Percentiles rank a stretch among this genome's conserved stretches.
Evolutionary conservation across 345 rosid genomes (phyloP).

Genomic region (Jatropha curcas): DNA sequence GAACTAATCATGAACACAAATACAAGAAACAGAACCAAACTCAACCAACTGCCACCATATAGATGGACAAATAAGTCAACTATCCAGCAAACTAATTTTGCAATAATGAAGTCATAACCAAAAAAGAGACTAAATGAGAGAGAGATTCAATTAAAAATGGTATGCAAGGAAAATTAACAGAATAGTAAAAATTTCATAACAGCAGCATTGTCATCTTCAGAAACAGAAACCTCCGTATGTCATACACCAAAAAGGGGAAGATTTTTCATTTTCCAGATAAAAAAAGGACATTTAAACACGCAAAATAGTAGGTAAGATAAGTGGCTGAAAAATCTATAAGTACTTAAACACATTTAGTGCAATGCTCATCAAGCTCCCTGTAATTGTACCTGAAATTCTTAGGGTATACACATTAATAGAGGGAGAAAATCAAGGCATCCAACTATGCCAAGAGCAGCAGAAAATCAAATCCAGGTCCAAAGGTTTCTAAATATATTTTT

Average conservation of each 20-base stretch:
- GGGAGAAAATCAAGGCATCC: not conserved
- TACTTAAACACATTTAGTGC: not conserved
- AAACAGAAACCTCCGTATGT: slow-evolving; percentile 2
- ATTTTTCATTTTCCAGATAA: too few relatives aligned
- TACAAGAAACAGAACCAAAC: slow-evolving; percentile 15
- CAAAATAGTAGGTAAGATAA: not conserved
- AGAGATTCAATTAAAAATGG: not conserved
- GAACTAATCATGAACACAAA: not conserved
- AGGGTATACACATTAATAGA: not conserved
- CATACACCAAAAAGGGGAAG: not conserved
- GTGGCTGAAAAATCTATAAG: not conserved
- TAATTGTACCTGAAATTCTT: not conserved
- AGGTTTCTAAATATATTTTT: not conserved
- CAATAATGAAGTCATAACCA: not conserved
- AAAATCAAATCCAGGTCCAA: not conserved
- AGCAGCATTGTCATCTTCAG: not conserved
- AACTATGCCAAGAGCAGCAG: not conserved
- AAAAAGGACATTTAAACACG: not conserved
- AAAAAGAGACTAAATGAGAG: not conserved
- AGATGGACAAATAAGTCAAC: slow-evolving; percentile 3
- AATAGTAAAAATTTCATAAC: not conserved
- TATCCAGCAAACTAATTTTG: not conserved
- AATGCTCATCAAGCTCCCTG: not conserved
- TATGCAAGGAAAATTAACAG: not conserved
- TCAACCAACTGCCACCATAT: slow-evolving; percentile 4